Conservation (phyloP, 2,329 filamentous ascomycete genomes). For the Colletotrichum sp. region DNA sequence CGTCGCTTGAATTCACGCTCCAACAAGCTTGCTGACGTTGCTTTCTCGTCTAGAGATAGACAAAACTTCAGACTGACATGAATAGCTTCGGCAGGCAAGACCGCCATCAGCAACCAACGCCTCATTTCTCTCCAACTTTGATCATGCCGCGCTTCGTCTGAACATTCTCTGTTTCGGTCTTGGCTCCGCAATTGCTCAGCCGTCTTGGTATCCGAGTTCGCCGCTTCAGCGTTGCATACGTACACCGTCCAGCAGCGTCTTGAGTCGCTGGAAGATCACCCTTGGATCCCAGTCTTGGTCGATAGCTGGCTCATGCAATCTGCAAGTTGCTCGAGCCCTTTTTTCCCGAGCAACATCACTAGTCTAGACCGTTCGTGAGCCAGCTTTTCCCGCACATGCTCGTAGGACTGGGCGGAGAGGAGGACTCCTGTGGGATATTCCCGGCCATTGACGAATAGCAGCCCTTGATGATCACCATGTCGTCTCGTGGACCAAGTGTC, state of each 20-base stretch:
- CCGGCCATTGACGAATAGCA: not conserved
- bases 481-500: not conserved
- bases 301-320: not conserved
- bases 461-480: not conserved
- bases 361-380: not conserved
- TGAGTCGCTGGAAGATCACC: not conserved
- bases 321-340: not conserved
- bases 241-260: not conserved
- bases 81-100: not conserved
- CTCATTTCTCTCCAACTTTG: not conserved
- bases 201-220: not conserved
- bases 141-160: not conserved
- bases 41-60: not conserved
- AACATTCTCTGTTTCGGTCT: not conserved
- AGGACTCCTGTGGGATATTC: not conserved
- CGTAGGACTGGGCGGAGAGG: not conserved
- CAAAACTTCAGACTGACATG: not conserved
- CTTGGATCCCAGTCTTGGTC: not conserved
- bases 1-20: not conserved
- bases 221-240: not conserved
- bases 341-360: not conserved
- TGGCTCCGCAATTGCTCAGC: not conserved
- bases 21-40: not conserved
- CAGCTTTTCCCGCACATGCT: not conserved
- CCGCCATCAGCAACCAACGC: not conserved